phyloP scores from a whole-genome alignment of 306 rosid species.

The Lathyrus sativus region DNA sequence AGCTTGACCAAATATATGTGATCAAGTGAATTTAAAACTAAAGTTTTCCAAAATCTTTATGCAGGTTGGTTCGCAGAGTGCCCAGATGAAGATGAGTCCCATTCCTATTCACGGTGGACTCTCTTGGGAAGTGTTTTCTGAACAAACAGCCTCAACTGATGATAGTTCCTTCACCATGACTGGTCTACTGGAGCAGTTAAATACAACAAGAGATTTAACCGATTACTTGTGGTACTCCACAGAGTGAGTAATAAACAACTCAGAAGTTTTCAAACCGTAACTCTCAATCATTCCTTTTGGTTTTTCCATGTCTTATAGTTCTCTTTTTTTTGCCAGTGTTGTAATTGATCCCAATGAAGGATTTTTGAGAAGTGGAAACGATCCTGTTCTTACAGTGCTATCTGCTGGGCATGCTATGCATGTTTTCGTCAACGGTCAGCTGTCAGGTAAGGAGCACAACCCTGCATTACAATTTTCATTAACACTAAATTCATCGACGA shows the following conservation, averaged over 20 bases:
- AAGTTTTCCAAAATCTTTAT: constrained; percentile 24
- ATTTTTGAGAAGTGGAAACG: constrained; percentile 62
- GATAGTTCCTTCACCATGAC: constrained; percentile 70
- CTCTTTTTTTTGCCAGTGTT: constrained; percentile 55
- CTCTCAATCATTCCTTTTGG: constrained; percentile 13
- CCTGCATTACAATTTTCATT: background rate
- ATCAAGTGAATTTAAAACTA: constrained; percentile 15
- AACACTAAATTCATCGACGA: too few species aligned
- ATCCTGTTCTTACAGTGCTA: constrained; percentile 70
- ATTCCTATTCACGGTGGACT: constrained; percentile 85
- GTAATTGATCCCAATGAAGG: constrained; percentile 68
- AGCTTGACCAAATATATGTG: constrained; percentile 1
- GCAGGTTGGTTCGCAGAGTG: constrained; percentile 88
- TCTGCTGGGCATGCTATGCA: constrained; percentile 99
- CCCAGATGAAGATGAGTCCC: constrained; percentile 86
- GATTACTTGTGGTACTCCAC: constrained; percentile 98
- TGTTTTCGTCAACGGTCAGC: constrained; percentile 81
- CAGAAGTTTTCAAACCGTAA: background rate
- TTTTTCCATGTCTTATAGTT: constrained; percentile 23
- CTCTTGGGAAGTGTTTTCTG: constrained; percentile 80
- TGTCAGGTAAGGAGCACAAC: constrained; percentile 60
- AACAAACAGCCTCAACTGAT: constrained; percentile 72
- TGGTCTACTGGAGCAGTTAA: constrained; percentile 93
- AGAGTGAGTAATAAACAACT: constrained; percentile 68
- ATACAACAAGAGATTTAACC: constrained; percentile 84